Base-by-base conservation (phyloP, 2,329 filamentous ascomycete genomes). In the Mycosphaerelloides madeirae region DNA sequence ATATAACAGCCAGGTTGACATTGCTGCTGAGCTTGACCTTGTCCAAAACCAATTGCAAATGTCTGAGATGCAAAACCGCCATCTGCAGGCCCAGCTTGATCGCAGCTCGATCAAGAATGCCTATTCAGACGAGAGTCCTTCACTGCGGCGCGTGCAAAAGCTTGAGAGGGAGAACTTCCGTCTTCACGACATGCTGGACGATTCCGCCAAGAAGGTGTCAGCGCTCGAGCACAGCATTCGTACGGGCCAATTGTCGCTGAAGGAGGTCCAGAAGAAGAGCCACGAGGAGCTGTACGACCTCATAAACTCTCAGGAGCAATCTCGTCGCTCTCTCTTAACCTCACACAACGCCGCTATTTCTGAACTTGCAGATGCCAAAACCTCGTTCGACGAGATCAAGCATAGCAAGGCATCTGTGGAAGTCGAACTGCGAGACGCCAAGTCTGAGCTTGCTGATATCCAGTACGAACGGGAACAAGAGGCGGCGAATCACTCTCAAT, bases 261-360 rank as follows among this genome's bases (percentile, higher is more conserved):
- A 89, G 38, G 91, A 97, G 65, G 81, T 97, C 35, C 90, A 96
- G 65, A 85, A 90, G 2, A 90, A 87, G 64, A 95, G 89, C 5
- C 89, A 97, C 57, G 90, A 96, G 62, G 93, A 97, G 65, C 81
- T 97, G 14, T 85, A 94, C 53, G 89, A 96, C 52, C 76, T 95
- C 31, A 83, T 97, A 62, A 95, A 89, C 65, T 91, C 84, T 49
- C 93, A 97, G 64, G 91, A 97, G 65, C 84, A 95, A 51, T 89
- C 88, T 20, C 81, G 93, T 35, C 82, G 86, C 46, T 83, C 84
- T 3, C 72, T 97, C 22, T 75, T 95, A 19, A 83, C 90, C 60
- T 82, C 84, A 53, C 89, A 97, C 66, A 94, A 93, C 63, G 82
- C 87, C 56, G 85, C 87, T 13, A 78, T 96, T 41, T 79, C 84